Percentiles rank a stretch among this genome's conserved stretches.
These are phyloP conservation scores for Penicillium parvum DNA, from an alignment of 495 filamentous ascomycete species.

Conservation along the genomic window DNA sequence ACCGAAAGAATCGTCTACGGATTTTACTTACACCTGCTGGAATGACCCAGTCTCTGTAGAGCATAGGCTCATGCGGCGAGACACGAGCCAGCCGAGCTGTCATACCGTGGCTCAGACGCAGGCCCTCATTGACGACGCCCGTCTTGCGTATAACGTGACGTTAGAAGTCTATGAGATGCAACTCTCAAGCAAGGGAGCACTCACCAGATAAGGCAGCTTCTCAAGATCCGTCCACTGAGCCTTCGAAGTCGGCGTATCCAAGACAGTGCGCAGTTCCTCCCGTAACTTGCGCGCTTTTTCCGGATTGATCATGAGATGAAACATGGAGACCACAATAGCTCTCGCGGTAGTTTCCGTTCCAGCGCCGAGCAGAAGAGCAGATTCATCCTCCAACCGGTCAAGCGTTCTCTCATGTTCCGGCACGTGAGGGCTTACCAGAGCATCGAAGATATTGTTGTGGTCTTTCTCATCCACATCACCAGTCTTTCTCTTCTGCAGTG, in stretches of 20 bases:
- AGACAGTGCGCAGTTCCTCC: constrained; percentile 26
- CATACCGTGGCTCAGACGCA: constrained; percentile 43
- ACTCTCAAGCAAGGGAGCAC: neutral
- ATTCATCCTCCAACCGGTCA: constrained; percentile 36
- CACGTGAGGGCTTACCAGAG: constrained; percentile 17
- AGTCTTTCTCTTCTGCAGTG: constrained; percentile 18
- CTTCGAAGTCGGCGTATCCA: constrained; percentile 22
- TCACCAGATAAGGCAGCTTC: constrained; percentile 46
- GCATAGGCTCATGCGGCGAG: constrained; percentile 33
- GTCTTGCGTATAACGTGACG: constrained; percentile 12
- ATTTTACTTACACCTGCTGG: constrained; percentile 30
- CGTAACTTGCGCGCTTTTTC: constrained; percentile 18
- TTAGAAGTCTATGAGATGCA: too few species aligned
- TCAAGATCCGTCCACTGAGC: constrained; percentile 43
- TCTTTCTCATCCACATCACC: neutral
- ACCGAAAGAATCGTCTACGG: too few species aligned
- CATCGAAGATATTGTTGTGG: constrained; percentile 17
- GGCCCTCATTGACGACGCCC: constrained; percentile 43
- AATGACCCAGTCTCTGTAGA: constrained; percentile 37
- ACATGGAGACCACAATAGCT: constrained; percentile 19
- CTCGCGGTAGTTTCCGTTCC: constrained; percentile 41
- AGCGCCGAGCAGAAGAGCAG: constrained; percentile 32
- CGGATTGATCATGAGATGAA: constrained; percentile 12
- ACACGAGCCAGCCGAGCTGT: constrained; percentile 38
- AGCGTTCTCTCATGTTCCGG: constrained; percentile 21